Conservation (phyloP, 2,329 filamentous ascomycete genomes). For the Reticulascus tulasneorum region DNA sequence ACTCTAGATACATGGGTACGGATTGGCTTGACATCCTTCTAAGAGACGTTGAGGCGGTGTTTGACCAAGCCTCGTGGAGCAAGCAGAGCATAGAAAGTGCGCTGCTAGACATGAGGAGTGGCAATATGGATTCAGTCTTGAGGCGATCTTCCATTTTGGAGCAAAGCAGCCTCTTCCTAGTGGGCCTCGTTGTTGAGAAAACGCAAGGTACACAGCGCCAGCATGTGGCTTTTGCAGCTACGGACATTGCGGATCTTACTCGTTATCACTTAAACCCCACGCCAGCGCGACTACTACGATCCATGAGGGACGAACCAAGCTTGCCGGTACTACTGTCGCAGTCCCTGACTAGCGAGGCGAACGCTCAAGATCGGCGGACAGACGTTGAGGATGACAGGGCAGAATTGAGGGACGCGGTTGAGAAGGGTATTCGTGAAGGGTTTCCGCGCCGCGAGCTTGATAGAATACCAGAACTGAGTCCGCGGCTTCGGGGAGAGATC, state of each 20-base stretch:
- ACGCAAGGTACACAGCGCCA: conserved; percentile 4
- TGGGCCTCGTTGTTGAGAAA: conserved; percentile 9
- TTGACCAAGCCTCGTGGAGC: conserved; percentile 12
- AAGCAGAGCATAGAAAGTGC: conserved; percentile 6
- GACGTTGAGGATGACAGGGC: not conserved
- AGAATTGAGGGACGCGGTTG: conserved; percentile 4
- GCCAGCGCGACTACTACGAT: too few species aligned
- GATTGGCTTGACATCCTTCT: conserved; percentile 14
- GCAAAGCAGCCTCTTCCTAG: conserved; percentile 12
- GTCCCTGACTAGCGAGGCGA: conserved; percentile 6
- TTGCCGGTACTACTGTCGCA: conserved; percentile 11
- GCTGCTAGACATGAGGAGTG: conserved; percentile 2
- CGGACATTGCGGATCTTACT: conserved; percentile 12
- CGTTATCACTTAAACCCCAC: too few species aligned
- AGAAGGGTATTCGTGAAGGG: conserved; percentile 12
- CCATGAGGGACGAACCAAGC: conserved; percentile 10
- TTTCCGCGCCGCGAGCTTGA: conserved; percentile 5
- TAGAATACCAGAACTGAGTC: conserved; percentile 9
- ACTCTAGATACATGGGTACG: conserved; percentile 13
- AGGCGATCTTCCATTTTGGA: conserved; percentile 10
- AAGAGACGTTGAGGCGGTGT: conserved; percentile 12
- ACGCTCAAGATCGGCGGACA: not conserved
- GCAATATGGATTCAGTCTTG: conserved; percentile 8
- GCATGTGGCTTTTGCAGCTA: conserved; percentile 9
- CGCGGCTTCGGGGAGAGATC: conserved; percentile 21